Conservation (phyloP, 352 stramenopile genomes). For the Aphanomyces astaci region DNA sequence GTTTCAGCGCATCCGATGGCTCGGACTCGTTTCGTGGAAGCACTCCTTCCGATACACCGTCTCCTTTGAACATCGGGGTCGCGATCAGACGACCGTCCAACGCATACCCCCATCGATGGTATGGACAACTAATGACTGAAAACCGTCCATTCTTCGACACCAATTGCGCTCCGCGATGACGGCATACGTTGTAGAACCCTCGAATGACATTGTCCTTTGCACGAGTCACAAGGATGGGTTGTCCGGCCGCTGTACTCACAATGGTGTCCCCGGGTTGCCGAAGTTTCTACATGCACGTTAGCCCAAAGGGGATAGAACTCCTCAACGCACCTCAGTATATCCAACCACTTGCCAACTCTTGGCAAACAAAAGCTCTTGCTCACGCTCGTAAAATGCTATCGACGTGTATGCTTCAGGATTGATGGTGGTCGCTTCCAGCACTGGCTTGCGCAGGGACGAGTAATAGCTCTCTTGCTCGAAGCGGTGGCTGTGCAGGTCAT, state of each 20-base stretch:
- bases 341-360: constrained; percentile 27
- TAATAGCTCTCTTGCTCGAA: constrained; percentile 19
- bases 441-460: background rate
- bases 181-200: constrained; percentile 29
- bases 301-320: background rate
- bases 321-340: constrained; percentile 20
- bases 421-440: constrained; percentile 26
- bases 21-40: constrained; percentile 5
- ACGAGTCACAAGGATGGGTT: constrained; percentile 26
- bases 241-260: constrained; percentile 22
- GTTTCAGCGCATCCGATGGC: constrained; percentile 6
- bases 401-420: constrained; percentile 24
- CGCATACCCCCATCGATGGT: constrained; percentile 31
- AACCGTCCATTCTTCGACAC: constrained; percentile 27
- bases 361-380: constrained; percentile 26
- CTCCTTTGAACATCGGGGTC: constrained; percentile 27
- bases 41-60: constrained; percentile 12
- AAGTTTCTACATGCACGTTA: constrained; percentile 18
- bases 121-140: constrained; percentile 28
- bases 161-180: constrained; percentile 26
- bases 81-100: constrained; percentile 27
- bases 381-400: constrained; percentile 22
- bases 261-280: constrained; percentile 27
- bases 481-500: background rate
- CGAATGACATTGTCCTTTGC: constrained; percentile 25